Evolutionary conservation across 306 rosid species (phyloP).

Genomic region (Fagus crenata): DNA sequence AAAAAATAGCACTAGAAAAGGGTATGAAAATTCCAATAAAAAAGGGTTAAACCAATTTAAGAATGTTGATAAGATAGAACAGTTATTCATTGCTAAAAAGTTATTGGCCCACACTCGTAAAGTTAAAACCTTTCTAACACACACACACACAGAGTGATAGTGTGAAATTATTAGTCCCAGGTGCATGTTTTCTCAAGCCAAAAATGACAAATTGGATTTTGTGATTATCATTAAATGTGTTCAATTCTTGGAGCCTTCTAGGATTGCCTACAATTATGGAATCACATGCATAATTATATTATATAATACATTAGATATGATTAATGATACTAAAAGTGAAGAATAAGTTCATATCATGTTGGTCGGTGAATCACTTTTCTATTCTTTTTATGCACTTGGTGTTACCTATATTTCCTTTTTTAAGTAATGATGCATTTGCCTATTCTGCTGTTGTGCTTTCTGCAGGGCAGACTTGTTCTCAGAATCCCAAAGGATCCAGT

Average conservation of each 20-base stretch:
- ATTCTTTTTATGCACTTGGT: too few relatives aligned
- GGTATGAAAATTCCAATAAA: background rate
- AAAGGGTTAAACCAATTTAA: background rate
- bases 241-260: background rate
- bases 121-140: background rate
- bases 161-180: too few relatives aligned
- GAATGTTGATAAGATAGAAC: background rate
- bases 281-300: background rate
- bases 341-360: too few relatives aligned
- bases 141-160: background rate
- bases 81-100: background rate
- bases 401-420: background rate
- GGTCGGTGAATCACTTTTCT: too few relatives aligned
- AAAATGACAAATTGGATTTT: background rate
- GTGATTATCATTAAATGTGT: background rate
- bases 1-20: background rate
- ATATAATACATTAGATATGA: background rate
- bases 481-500: constrained; percentile 60
- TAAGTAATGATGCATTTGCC: background rate
- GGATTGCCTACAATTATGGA: background rate
- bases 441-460: constrained; percentile 17
- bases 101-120: background rate
- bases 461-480: constrained; percentile 73
- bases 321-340: background rate
- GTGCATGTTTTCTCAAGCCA: background rate